Conservation (phyloP, 257 asterid genomes). For the Gentiana dahurica region DNA sequence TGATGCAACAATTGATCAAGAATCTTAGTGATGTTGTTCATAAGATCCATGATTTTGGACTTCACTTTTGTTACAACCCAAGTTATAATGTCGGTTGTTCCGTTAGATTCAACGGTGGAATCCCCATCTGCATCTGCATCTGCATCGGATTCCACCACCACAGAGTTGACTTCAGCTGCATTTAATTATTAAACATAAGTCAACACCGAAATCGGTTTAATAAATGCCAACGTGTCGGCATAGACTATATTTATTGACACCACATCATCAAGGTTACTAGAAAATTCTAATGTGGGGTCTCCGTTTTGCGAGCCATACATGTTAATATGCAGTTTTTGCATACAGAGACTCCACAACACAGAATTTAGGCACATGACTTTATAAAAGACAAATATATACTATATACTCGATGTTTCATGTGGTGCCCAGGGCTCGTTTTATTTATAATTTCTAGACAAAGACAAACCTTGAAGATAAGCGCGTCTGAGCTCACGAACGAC, state of each 20-base stretch:
- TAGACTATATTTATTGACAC: too few species aligned
- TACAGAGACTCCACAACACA: not conserved
- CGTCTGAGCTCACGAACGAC: constrained; percentile 56
- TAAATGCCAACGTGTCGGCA: too few species aligned
- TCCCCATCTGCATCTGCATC: constrained; percentile 10
- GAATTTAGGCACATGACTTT: not conserved
- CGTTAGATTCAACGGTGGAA: constrained; percentile 14
- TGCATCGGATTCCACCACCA: not conserved
- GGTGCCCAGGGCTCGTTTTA: not conserved
- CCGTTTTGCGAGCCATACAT: too few species aligned
- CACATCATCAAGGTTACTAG: too few species aligned
- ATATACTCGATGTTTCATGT: too few species aligned
- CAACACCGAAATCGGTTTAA: too few species aligned
- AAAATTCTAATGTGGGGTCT: too few species aligned
- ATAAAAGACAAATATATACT: not conserved
- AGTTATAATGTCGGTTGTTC: constrained; percentile 20
- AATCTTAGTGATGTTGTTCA: constrained; percentile 29
- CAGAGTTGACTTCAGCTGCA: constrained; percentile 16
- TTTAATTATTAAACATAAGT: not conserved
- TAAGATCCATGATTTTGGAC: constrained; percentile 33
- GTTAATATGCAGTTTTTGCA: not conserved
- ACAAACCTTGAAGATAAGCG: constrained; percentile 37
- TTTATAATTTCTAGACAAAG: not conserved
- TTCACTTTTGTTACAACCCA: constrained; percentile 33
- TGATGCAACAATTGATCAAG: constrained; percentile 24